Base-by-base conservation (phyloP, 1,284 basidiomycete species). In the Farysia itapuensis region DNA sequence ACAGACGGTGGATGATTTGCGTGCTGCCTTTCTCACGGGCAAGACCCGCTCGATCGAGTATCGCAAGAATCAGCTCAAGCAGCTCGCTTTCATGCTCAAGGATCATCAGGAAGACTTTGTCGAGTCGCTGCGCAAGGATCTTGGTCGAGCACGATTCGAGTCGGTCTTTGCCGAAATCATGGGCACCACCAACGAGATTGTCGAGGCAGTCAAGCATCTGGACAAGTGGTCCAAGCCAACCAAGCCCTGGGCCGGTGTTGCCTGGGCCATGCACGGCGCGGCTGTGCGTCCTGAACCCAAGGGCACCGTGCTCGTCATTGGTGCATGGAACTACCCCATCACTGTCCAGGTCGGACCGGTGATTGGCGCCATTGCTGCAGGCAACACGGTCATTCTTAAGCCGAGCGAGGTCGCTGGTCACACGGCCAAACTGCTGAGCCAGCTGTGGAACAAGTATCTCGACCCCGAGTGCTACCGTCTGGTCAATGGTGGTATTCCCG, bases 381-480 rank as follows among this genome's bases (percentile, higher is more conserved):
- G 79, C 11, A 77, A 77, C 61, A 74, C 77, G 2, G 70, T 69
- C 13, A 52, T 79, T 86, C 50, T 76, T 39, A 76, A 76, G 78
- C 87, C 87, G 0, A 89, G 90, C 0, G 92, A 95, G 75, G 79
- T 85, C n/a, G 80, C 85, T 0, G 83, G 86, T 1, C 81, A 85
- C 7, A 81, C 82, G 2, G 84, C 85, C 18, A 78, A 83, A 19
- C 80, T 94, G 9, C 74, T 92, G 13, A 82, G 85, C 0, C 85
- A 89, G 64, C 83, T 94, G 4, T 48, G 90, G 14, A 84, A 85
- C 4, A 85, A 87, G 71, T 94, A 96, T 72, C 75, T 96, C 53
- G 91, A 94, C 77, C 79, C 81, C 0, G 84, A 87, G 36, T 78
- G 86, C 4, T 84, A 85, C 39, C 79, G 82, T 1, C 81, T 94